Base-by-base conservation (phyloP, 768 basidiomycete genomes). In the Boletus subcaerulescens region DNA sequence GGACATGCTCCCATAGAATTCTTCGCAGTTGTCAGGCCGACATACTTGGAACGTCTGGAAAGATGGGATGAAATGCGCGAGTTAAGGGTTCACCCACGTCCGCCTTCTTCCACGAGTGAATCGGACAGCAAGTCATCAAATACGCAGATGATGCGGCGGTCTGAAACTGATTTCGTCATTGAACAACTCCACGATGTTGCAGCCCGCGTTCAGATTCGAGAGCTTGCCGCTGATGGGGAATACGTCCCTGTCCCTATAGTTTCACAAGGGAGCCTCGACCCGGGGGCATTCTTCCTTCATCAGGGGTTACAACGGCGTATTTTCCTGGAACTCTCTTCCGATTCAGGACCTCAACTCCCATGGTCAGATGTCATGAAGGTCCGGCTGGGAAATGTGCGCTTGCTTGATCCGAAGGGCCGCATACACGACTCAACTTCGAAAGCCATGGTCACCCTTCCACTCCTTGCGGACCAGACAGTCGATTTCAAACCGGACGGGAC, bases 21-120 rank as follows among this genome's bases (percentile, higher is more conserved):
- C 70, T 98, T 95, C 61, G 96, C 91, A 14, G 79, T 85, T 8
- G 77, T 88, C 56, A 85, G 83, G 47, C 82, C 91, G 14, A 87
- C 86, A 15, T 98, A 96, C 70, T 70, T 98, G 61, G 89, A 92
- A 57, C 83, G 93, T 7, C 75, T 98, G 71, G 93, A 94, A 65
- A 82, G 89, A 52, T 97, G 93, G 94, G 96, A 98, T 65, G 90
- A 94, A 66, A 80, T 91, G 77, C 84, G 93, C 33, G 94, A 98
- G 59, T 83, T 88, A 45, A 82, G 83, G 59, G 72, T 75, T 55
- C 74, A 66, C 64, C 73, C 72, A 58, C 69, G 58, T 36, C 70
- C 76, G 41, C 66, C 74, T 44, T 72, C 68, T 50, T 50, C 66
- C 24, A 55, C 48, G 29, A 62, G 63, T 36, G 67, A 65, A 45